Evolutionary conservation across 306 rosid species (phyloP), one percentile per base, ranked within the genome.

Genomic region (Rosa rugosa): DNA sequence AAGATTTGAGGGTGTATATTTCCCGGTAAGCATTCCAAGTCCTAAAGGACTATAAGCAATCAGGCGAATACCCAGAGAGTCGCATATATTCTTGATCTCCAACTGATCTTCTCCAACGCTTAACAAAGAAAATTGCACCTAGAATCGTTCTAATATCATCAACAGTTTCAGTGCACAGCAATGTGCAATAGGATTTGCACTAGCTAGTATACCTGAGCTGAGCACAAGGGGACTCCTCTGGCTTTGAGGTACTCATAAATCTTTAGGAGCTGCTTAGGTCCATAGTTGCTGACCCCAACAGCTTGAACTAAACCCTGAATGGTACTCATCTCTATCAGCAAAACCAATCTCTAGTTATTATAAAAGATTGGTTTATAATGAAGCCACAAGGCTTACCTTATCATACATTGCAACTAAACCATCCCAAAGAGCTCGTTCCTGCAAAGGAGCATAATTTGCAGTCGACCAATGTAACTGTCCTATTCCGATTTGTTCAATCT

Each of bases 1-100:
- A 80, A 92, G 93, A 54, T 88, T 83, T 49, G 90, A 80, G 54
- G 91, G 84, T 23, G 99, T 77, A 80, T 95, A 95, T 82, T 95
- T 92, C 88, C 99, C 98, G 3, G 98, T 91, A 82, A 95, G 99
- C 99, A 95, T 95, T 84, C 98, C 99, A 67, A 95, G 97, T 80
- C 99, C 98, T 78, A 95, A 83, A 60, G 99, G 98, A 84, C 99
- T 95, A 77, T 95, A 95, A 71, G 99, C 94, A 75, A 95, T 95
- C 80, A 95, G 38, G 13, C 93, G 94, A 70, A 92, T 87, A 25
- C 98, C 98, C 8, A 92, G 85, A 79, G 91, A 86, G 80, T 95
- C 98, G 70, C 99, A 92, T 80, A 92, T 83, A 36, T 79, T 84
- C 85, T 92, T 95, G 80, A 86, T 86, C 89, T 91, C 94, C 83